Conservation (phyloP, 2,329 filamentous ascomycete species). For the Orbilia quercus region DNA sequence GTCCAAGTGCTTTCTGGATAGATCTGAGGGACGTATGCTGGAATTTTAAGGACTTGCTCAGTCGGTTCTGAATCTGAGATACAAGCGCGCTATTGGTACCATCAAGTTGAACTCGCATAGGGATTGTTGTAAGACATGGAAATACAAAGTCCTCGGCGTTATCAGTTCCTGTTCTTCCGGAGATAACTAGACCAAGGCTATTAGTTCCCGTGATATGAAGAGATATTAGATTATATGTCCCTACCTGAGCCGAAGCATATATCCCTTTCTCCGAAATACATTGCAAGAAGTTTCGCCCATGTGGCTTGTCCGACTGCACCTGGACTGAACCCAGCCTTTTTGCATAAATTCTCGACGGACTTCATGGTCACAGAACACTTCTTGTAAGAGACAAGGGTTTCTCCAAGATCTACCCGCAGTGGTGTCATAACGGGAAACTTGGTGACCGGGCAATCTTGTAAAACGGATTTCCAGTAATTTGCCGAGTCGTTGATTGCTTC, state of each 20-base stretch:
- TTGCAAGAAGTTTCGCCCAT: constrained; percentile 79
- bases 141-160: constrained; percentile 73
- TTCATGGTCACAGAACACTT: constrained; percentile 58
- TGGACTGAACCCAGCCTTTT: constrained; percentile 73
- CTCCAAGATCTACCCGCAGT: constrained; percentile 28
- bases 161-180: constrained; percentile 74
- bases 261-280: constrained; percentile 78
- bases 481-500: constrained; percentile 25
- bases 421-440: constrained; percentile 54
- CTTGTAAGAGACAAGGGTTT: constrained; percentile 36
- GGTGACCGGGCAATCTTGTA: constrained; percentile 35
- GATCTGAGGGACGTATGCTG: constrained; percentile 77
- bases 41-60: constrained; percentile 73
- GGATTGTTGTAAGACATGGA: constrained; percentile 84
- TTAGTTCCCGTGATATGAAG: constrained; percentile 11
- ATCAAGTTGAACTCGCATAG: constrained; percentile 72
- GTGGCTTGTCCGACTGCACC: constrained; percentile 80
- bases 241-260: constrained; percentile 75
- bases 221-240: not conserved
- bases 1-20: constrained; percentile 78
- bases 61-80: constrained; percentile 73
- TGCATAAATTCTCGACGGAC: constrained; percentile 64
- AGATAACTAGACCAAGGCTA: constrained; percentile 71
- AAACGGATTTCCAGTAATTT: constrained; percentile 39
- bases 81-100: constrained; percentile 71